A percentile compares a stretch with the other conserved stretches of the same genome.
phyloP scores from a whole-genome alignment of 345 rosid species.

The Pistacia atlantica region DNA sequence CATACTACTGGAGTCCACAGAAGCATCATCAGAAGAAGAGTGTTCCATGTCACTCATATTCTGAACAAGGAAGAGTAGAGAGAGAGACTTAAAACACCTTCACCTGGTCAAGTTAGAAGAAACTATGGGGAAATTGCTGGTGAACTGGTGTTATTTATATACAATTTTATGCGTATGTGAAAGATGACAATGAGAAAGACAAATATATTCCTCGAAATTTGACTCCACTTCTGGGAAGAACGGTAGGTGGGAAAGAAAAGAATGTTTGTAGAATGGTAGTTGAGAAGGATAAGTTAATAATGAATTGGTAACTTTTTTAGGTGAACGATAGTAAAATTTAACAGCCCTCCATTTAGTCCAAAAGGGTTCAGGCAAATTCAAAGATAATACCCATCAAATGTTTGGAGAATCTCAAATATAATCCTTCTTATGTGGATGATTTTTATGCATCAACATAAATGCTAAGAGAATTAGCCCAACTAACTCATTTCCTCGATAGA shows the following conservation, averaged over 20 bases:
- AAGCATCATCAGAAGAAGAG: constrained; percentile 20
- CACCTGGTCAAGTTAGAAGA: neutral
- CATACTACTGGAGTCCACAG: constrained; percentile 18
- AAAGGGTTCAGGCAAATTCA: too few relatives aligned
- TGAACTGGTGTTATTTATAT: neutral
- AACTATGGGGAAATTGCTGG: neutral
- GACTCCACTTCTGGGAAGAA: constrained; percentile 6
- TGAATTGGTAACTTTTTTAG: neutral
- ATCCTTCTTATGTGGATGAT: too few relatives aligned
- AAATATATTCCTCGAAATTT: neutral
- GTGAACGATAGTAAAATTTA: neutral
- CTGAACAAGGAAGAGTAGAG: neutral
- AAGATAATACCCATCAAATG: too few relatives aligned
- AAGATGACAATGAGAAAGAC: neutral
- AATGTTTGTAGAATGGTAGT: constrained; percentile 24
- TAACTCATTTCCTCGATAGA: too few relatives aligned
- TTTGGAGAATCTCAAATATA: too few relatives aligned
- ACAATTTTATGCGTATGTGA: neutral
- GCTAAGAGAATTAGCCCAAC: too few relatives aligned
- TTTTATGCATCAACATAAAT: too few relatives aligned
- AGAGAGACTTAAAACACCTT: neutral
- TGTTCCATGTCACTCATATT: constrained; percentile 32
- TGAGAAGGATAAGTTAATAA: constrained; percentile 7
- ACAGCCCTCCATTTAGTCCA: too few relatives aligned
- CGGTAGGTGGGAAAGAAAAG: constrained; percentile 18